Evolutionary conservation across 75 land plant species (phyloP).

Genomic region (Ceratopteris richardii): DNA sequence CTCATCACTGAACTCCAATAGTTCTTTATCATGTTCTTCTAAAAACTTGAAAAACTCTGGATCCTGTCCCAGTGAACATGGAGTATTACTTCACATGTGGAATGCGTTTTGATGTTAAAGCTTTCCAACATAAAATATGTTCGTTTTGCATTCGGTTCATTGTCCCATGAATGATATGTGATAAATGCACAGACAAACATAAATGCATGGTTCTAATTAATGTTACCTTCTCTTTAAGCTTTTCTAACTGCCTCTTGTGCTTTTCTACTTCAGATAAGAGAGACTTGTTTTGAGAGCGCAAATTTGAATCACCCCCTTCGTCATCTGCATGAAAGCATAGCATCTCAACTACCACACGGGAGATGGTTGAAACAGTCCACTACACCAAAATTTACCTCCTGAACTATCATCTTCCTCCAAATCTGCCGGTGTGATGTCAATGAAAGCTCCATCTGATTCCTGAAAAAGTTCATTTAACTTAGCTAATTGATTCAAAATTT

Average conservation of each 20-base stretch:
- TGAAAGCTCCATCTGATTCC: slow-evolving; percentile 14
- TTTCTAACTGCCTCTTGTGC: slow-evolving; percentile 28
- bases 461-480: background rate
- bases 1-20: slow-evolving; percentile 77
- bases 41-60: slow-evolving; percentile 84
- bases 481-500: background rate
- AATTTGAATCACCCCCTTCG: slow-evolving; percentile 16
- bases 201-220: background rate
- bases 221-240: slow-evolving; percentile 26
- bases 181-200: background rate
- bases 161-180: too few relatives aligned
- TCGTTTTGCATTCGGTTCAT: too few relatives aligned
- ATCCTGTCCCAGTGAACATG: slow-evolving; percentile 36
- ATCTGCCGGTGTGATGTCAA: slow-evolving; percentile 15
- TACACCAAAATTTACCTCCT: slow-evolving; percentile 1
- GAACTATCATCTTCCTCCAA: slow-evolving; percentile 9
- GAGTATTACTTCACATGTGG: background rate
- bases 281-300: slow-evolving; percentile 18
- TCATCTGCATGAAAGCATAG: background rate
- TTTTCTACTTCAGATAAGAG: slow-evolving; percentile 24
- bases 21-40: slow-evolving; percentile 76
- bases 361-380: too few relatives aligned
- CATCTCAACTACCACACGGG: background rate
- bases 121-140: background rate
- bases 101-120: background rate